Percentiles rank a stretch among this genome's conserved stretches.
These are phyloP conservation scores for Priceomyces castillae DNA, from an alignment of 805 yeast species.

Conservation along the genomic window DNA sequence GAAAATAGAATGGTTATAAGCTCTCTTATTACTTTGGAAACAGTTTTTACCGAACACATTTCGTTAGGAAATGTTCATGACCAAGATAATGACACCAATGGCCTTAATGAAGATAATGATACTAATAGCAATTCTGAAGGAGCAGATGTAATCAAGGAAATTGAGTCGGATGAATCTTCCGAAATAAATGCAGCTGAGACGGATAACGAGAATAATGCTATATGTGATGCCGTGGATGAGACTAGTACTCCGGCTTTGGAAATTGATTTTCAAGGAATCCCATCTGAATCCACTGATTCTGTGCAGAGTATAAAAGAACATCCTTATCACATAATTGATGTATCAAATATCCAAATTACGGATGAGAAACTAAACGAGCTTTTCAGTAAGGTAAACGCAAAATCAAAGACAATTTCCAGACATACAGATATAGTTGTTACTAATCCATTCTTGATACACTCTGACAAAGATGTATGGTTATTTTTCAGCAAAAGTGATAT, in stretches of 20 bases:
- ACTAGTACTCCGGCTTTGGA: too few species aligned
- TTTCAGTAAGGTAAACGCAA: background rate
- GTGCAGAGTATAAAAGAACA: too few species aligned
- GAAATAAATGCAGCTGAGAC: too few species aligned
- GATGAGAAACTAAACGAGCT: conserved; percentile 4
- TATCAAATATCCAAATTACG: background rate
- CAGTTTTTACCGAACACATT: background rate
- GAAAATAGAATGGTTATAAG: conserved; percentile 17
- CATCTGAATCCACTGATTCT: too few species aligned
- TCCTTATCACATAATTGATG: background rate
- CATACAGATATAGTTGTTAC: background rate
- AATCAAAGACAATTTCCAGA: background rate
- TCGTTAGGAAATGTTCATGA: background rate
- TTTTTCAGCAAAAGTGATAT: conserved; percentile 6
- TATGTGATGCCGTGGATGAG: too few species aligned
- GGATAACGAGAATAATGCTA: too few species aligned
- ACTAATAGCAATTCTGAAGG: background rate
- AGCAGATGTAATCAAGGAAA: background rate
- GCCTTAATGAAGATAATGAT: background rate
- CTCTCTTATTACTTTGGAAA: conserved; percentile 25
- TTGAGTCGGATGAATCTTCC: background rate
- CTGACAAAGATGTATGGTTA: conserved; percentile 6
- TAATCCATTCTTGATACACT: conserved; percentile 5
- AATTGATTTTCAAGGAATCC: too few species aligned
- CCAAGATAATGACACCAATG: background rate